These are phyloP conservation scores for Podospora pseudocomata DNA, from an alignment of 495 filamentous ascomycete genomes.

Conservation along the genomic window DNA sequence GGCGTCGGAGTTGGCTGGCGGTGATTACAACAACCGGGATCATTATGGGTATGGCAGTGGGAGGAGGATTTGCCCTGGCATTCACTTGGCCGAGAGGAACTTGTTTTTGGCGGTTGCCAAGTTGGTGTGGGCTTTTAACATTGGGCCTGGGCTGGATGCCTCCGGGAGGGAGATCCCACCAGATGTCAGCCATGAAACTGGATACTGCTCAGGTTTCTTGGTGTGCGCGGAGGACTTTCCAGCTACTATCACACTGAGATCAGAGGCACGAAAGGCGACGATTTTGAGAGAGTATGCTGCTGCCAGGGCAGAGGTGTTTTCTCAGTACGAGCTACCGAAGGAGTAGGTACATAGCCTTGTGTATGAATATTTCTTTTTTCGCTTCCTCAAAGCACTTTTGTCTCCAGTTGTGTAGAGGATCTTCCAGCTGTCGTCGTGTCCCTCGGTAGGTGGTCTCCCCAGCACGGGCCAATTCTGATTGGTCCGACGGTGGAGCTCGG, in stretches of 20 bases:
- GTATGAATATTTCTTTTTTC: background rate
- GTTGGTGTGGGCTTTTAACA: conserved; percentile 52
- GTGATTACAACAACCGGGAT: conserved; percentile 40
- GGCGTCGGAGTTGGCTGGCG: conserved; percentile 28
- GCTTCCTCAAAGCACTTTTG: background rate
- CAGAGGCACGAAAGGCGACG: conserved; percentile 23
- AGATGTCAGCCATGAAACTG: conserved; percentile 27
- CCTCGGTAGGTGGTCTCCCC: too few relatives aligned
- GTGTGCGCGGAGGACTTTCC: conserved; percentile 33
- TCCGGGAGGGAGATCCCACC: conserved; percentile 26
- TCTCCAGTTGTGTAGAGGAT: background rate
- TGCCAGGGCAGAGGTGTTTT: conserved; percentile 28
- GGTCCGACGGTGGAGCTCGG: too few relatives aligned
- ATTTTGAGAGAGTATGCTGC: conserved; percentile 28
- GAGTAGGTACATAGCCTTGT: conserved; percentile 8
- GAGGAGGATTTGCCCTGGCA: conserved; percentile 54
- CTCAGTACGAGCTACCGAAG: conserved; percentile 17
- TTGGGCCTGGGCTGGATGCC: conserved; percentile 30
- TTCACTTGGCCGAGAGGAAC: conserved; percentile 52
- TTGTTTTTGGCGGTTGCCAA: conserved; percentile 47
- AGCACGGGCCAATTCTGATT: too few relatives aligned
- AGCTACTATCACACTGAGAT: conserved; percentile 23
- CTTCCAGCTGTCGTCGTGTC: too few relatives aligned
- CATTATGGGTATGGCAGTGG: conserved; percentile 54
- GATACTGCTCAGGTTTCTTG: conserved; percentile 42